Evolutionary conservation across 345 rosid genomes (phyloP), one percentile per base, ranked within the genome.

Genomic region (Crucihimalaya himalaica): DNA sequence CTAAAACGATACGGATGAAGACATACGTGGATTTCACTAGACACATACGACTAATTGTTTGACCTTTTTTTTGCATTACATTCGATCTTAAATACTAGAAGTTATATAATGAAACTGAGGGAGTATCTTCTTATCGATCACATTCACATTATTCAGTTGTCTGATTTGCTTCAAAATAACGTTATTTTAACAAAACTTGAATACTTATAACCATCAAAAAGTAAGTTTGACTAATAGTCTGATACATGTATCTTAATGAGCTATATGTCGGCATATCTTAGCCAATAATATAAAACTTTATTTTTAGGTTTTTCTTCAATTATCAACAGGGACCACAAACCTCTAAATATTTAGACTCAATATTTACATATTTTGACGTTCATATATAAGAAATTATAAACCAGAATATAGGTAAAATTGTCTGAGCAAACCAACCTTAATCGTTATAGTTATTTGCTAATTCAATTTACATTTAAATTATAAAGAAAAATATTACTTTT

Each of bases 1-100:
- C n/a, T n/a, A n/a, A n/a, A 60, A 23, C 66, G 21, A 52, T 14
- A 67, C 42, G 16, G 62, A 37, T 67, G 52, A 52, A 51, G 37
- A 53, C 39, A 25, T 52, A 39, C 60, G 62, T 53, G 39, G 62
- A 27, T 53, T 67, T 53, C 61, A 67, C 62, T 21, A 66, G 47
- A 50, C 12, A 34, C 15, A 65, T n/a, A 64, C 18, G 20, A 64
- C 29, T 47, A 29, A 29, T 18, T 18, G 29, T 11, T 11, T 47
- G 11, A n/a, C 21, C 21, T 4, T 23, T 7, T 45, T n/a, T 45
- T 6, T 48, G 27, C 27, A 48, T 48, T 48, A 50, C 6, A 21
- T 20, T 48, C 27, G 27, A 48, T 47, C 53, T 39, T 13, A 20
- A 10, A 48, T 32, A 31, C 3, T n/a, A 45, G 8, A 18, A 42